These are phyloP conservation scores for Helichrysum umbraculigerum DNA, from an alignment of 129 eudicot species.

Conservation along the genomic window DNA sequence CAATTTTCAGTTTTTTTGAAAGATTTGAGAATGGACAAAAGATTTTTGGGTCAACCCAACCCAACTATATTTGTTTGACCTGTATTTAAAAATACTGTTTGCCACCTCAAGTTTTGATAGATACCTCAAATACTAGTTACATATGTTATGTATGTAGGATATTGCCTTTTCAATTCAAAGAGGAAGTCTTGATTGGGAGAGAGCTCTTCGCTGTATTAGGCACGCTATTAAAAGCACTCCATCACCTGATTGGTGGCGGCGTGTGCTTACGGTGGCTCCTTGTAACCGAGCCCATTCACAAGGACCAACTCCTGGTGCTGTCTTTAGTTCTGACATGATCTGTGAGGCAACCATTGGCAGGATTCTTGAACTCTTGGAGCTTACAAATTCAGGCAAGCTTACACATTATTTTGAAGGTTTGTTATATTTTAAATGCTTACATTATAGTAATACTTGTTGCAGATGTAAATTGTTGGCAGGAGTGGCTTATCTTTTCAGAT, in stretches of 20 bases:
- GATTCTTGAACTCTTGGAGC: constrained; percentile 78
- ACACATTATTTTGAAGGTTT: background rate
- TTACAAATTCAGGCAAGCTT: constrained; percentile 82
- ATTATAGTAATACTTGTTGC: constrained; percentile 27
- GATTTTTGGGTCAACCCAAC: no score
- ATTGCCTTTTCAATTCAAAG: constrained; percentile 79
- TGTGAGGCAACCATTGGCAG: constrained; percentile 88
- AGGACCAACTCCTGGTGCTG: constrained; percentile 86
- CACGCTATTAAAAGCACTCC: constrained; percentile 93
- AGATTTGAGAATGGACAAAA: no score
- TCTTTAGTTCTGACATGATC: constrained; percentile 93
- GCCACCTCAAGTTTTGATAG: no score
- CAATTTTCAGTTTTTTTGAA: no score
- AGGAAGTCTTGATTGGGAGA: constrained; percentile 94
- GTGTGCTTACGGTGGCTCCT: constrained; percentile 88
- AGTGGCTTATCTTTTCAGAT: constrained; percentile 90
- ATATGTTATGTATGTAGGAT: constrained; percentile 47
- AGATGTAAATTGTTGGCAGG: constrained; percentile 94
- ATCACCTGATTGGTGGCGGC: constrained; percentile 97
- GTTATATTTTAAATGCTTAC: no score
- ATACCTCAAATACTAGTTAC: no score
- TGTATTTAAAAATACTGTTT: no score
- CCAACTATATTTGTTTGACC: no score
- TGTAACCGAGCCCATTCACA: constrained; percentile 66
- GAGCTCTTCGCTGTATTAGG: constrained; percentile 84